Percentiles rank a stretch among this genome's conserved stretches.
These are phyloP conservation scores for Tulasnella sp. DNA, from an alignment of 768 basidiomycete genomes.

Conservation along the genomic window DNA sequence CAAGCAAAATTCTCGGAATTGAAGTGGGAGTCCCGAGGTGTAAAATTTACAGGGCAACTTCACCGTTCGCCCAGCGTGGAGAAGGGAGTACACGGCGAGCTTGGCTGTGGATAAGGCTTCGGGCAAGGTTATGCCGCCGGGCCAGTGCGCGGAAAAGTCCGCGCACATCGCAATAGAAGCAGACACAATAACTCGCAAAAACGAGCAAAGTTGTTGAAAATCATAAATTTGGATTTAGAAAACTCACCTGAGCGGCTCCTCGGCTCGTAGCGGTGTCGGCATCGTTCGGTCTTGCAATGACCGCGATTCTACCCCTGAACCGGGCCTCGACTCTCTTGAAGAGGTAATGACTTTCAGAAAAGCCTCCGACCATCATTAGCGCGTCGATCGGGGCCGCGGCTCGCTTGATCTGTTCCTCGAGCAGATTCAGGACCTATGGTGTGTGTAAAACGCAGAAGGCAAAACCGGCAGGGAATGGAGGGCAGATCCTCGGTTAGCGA, in stretches of 20 bases:
- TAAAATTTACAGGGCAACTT: neutral
- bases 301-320: conserved; percentile 51
- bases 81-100: neutral
- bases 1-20: neutral
- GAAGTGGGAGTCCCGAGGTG: neutral
- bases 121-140: neutral
- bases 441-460: conserved; percentile 1
- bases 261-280: conserved; percentile 81
- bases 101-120: neutral
- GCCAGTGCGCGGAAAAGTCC: neutral
- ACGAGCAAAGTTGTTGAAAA: neutral
- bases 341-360: conserved; percentile 73
- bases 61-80: neutral
- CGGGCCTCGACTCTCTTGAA: conserved; percentile 67
- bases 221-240: neutral
- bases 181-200: neutral
- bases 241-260: conserved; percentile 47
- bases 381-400: conserved; percentile 53
- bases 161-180: neutral
- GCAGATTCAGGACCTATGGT: conserved; percentile 57
- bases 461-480: neutral
- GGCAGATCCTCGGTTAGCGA: neutral
- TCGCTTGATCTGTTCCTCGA: conserved; percentile 61
- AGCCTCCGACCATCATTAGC: conserved; percentile 80
- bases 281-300: conserved; percentile 75